Conservation (phyloP, 2,329 filamentous ascomycete species). For the Colletotrichum sp. region DNA sequence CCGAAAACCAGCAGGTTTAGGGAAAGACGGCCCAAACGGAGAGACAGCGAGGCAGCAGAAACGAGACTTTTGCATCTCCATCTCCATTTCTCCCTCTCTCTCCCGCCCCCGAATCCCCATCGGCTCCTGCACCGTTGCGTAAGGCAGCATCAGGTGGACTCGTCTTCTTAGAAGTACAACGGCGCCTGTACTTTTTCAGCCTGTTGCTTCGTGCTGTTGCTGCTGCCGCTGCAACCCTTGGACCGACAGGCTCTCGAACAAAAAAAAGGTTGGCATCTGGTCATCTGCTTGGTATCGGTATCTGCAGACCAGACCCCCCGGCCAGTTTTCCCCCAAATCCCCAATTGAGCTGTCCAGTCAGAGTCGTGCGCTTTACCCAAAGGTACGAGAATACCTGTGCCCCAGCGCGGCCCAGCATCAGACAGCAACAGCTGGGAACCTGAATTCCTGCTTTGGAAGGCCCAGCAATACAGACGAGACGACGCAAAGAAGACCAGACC, state of each 20-base stretch:
- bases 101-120: neutral
- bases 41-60: neutral
- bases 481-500: neutral
- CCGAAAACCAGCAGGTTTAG: neutral
- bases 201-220: neutral
- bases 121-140: constrained; percentile 3
- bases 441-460: neutral
- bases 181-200: neutral
- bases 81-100: neutral
- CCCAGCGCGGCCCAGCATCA: neutral
- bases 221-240: constrained; percentile 2
- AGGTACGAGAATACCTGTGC: neutral
- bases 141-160: neutral
- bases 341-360: neutral
- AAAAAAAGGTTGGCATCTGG: constrained; percentile 7
- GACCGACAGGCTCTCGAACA: neutral
- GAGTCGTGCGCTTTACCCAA: neutral
- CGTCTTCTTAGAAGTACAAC: neutral
- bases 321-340: neutral
- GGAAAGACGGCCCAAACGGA: neutral
- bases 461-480: neutral
- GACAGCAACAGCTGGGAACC: neutral
- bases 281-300: constrained; percentile 13
- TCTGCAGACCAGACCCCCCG: neutral
- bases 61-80: neutral